Percentiles rank a stretch among this genome's conserved stretches.
phyloP scores from a whole-genome alignment of 495 filamentous ascomycete species.

The Elasticomyces elasticus region DNA sequence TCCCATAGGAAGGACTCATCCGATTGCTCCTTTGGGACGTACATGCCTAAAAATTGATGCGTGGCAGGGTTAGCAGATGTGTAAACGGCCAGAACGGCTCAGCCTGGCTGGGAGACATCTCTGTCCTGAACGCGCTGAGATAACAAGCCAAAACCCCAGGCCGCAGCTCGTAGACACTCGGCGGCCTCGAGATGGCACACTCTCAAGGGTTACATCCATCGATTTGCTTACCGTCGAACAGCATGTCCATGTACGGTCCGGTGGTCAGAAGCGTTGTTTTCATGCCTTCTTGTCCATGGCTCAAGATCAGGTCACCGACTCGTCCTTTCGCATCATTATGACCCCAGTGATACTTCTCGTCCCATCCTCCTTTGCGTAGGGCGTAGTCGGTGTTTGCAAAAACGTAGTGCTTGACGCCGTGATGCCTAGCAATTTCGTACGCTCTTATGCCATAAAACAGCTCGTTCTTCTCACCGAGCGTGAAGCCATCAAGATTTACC shows the following conservation, averaged over 20 bases:
- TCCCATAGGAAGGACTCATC: conserved; percentile 28
- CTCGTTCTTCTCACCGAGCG: conserved; percentile 18
- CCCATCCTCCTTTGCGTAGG: conserved; percentile 10
- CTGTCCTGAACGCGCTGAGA: too few relatives aligned
- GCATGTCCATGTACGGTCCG: conserved; percentile 21
- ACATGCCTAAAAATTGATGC: too few relatives aligned
- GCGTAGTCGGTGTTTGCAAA: conserved; percentile 16
- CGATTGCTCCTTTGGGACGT: conserved; percentile 17
- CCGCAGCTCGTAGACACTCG: too few relatives aligned
- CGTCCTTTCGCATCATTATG: conserved; percentile 18
- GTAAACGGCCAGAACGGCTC: too few relatives aligned
- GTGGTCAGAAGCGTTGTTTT: conserved; percentile 18
- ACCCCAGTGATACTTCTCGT: conserved; percentile 5
- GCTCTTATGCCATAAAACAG: conserved; percentile 16
- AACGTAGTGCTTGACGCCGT: conserved; percentile 14
- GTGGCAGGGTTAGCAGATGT: too few relatives aligned
- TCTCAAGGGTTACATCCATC: too few relatives aligned
- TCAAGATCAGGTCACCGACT: conserved; percentile 22
- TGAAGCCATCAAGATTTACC: conserved; percentile 21
- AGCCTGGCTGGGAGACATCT: too few relatives aligned
- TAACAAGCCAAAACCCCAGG: too few relatives aligned
- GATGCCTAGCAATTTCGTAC: conserved; percentile 14
- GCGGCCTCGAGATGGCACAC: too few relatives aligned
- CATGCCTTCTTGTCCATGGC: conserved; percentile 14
- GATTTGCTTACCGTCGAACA: conserved; percentile 35